Evolutionary conservation across 169 alveolate species (phyloP).

Genomic region (Plasmodium inui): DNA sequence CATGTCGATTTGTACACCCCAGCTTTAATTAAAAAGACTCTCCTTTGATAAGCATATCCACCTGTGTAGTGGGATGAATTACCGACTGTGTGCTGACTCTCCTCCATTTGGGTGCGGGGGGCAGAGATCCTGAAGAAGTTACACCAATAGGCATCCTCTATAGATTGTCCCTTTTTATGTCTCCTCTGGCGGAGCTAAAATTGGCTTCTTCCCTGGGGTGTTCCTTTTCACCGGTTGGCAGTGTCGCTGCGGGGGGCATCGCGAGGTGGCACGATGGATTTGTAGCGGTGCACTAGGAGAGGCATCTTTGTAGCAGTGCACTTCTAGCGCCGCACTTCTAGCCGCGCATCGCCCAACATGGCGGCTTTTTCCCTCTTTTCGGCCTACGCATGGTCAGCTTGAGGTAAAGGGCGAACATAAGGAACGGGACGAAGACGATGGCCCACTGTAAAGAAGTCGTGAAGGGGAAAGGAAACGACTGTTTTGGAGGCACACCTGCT

Average conservation of each 20-base stretch:
- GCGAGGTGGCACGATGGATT: background rate
- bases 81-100: no score
- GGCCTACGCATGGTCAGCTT: slow-evolving; percentile 65
- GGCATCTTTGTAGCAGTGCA: no score
- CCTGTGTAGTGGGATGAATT: background rate
- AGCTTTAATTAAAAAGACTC: background rate
- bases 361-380: background rate
- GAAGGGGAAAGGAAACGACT: background rate
- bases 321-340: no score
- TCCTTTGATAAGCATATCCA: background rate
- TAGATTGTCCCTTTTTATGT: background rate
- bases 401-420: slow-evolving; percentile 51
- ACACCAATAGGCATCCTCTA: background rate
- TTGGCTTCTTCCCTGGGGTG: background rate
- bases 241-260: background rate
- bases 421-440: slow-evolving; percentile 57
- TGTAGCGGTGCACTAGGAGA: background rate
- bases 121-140: background rate
- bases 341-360: background rate
- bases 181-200: background rate
- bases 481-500: background rate
- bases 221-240: slow-evolving; percentile 21
- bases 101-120: background rate
- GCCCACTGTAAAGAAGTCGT: slow-evolving; percentile 43
- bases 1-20: background rate